A percentile compares a stretch with the other conserved stretches of the same genome.
These are phyloP conservation scores for Nakazawaea peltata DNA, from an alignment of 805 yeast genomes.

Conservation along the genomic window DNA sequence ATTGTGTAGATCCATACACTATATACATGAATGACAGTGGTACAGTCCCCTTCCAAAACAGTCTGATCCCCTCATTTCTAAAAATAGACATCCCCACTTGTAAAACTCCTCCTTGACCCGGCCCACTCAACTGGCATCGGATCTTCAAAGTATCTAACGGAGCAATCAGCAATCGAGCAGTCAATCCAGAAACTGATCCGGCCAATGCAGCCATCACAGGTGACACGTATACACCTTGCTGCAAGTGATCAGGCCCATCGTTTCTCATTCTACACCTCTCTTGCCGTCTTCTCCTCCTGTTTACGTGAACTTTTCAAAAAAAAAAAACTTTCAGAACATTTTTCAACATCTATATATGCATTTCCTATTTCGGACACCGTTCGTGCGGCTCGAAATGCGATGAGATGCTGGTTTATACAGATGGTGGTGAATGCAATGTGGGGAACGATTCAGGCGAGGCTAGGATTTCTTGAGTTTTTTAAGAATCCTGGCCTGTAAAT, in stretches of 20 bases:
- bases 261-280: no score
- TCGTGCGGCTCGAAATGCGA: no score
- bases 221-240: conserved; percentile 6
- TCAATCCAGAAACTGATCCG: conserved; percentile 64
- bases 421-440: no score
- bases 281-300: no score
- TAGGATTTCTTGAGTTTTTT: conserved; percentile 4
- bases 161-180: conserved; percentile 46
- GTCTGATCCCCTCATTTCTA: conserved; percentile 57
- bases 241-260: conserved; percentile 6
- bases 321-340: no score
- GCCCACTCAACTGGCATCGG: conserved; percentile 51
- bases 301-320: no score
- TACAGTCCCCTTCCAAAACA: conserved; percentile 94
- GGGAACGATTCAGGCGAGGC: background rate
- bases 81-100: conserved; percentile 27
- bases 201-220: conserved; percentile 28
- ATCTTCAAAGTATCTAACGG: conserved; percentile 78
- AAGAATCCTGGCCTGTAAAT: conserved; percentile 1
- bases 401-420: no score
- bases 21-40: conserved; percentile 88
- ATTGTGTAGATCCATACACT: conserved; percentile 79
- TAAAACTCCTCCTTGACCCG: conserved; percentile 25
- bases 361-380: no score
- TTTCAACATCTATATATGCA: no score